Evolutionary conservation across 2,329 filamentous ascomycete genomes (phyloP).

Genomic region (Phoma herbarum): DNA sequence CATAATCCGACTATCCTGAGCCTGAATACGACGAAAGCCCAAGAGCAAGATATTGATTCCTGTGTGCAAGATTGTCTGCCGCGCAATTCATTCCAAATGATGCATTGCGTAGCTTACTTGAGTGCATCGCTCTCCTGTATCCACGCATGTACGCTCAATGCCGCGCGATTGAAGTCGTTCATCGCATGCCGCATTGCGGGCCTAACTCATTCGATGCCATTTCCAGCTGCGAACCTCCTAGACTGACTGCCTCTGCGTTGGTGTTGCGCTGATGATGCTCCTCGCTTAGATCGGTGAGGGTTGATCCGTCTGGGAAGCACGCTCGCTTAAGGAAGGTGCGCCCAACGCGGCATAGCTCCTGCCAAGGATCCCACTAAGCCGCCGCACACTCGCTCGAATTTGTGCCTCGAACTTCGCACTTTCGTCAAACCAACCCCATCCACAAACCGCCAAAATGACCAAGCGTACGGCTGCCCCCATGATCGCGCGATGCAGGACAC

Average conservation of each 20-base stretch:
- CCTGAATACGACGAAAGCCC: neutral
- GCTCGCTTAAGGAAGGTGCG: constrained; percentile 12
- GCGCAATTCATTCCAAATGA: neutral
- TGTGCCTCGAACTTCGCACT: constrained; percentile 24
- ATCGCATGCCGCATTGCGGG: neutral
- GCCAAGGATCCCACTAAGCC: constrained; percentile 21
- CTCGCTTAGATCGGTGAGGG: constrained; percentile 23
- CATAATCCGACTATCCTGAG: neutral
- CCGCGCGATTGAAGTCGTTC: neutral
- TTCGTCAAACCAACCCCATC: constrained; percentile 26
- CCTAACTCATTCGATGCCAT: neutral
- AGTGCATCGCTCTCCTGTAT: neutral
- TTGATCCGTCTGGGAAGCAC: constrained; percentile 18
- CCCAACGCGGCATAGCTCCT: constrained; percentile 13
- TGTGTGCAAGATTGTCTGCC: neutral
- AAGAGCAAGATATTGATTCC: neutral
- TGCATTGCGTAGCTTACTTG: neutral
- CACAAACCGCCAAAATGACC: constrained; percentile 64
- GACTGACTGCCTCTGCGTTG: neutral
- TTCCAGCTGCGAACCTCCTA: neutral
- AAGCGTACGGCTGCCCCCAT: constrained; percentile 43
- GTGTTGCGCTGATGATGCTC: constrained; percentile 8
- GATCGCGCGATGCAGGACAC: constrained; percentile 15
- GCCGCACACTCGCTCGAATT: constrained; percentile 23
- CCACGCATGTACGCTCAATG: neutral